Evolutionary conservation across 1,284 basidiomycete genomes (phyloP).

Genomic region (Naganishia cerealis): DNA sequence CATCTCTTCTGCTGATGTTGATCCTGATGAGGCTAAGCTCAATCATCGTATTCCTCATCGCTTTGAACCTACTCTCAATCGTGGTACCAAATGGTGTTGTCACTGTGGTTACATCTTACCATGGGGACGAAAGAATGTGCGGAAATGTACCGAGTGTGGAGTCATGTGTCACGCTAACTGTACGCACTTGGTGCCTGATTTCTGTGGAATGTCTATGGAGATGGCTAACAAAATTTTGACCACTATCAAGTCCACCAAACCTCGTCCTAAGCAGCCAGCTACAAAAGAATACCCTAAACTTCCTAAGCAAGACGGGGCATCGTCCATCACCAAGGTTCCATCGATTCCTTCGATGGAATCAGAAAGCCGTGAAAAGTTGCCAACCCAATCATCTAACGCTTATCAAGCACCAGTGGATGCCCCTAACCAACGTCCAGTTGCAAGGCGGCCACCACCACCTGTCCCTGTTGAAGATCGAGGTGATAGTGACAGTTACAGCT

Average conservation of each 20-base stretch:
- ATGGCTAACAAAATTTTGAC: constrained; percentile 90
- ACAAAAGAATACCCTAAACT: no score
- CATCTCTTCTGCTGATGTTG: constrained; percentile 86
- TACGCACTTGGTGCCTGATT: constrained; percentile 96
- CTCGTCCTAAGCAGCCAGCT: constrained; percentile 36
- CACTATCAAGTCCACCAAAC: constrained; percentile 53
- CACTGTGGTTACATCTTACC: constrained; percentile 99
- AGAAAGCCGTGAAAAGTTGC: no score
- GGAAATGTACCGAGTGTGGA: constrained; percentile 92
- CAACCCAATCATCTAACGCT: no score
- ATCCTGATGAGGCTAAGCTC: constrained; percentile 96
- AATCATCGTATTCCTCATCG: constrained; percentile 99
- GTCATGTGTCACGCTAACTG: constrained; percentile 97
- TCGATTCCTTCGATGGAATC: no score
- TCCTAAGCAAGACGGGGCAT: no score
- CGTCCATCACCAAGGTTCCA: no score
- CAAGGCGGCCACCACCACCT: no score
- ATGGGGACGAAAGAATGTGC: constrained; percentile 91
- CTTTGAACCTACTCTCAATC: constrained; percentile 94
- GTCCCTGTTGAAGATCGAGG: no score
- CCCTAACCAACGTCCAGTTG: no score
- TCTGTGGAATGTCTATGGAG: constrained; percentile 99
- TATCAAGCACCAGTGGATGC: no score
- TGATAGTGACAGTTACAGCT: no score
- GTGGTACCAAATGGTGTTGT: constrained; percentile 98